These are phyloP conservation scores for Lasiodiplodia gonubiensis DNA, from an alignment of 2,329 filamentous ascomycete species.

Conservation along the genomic window DNA sequence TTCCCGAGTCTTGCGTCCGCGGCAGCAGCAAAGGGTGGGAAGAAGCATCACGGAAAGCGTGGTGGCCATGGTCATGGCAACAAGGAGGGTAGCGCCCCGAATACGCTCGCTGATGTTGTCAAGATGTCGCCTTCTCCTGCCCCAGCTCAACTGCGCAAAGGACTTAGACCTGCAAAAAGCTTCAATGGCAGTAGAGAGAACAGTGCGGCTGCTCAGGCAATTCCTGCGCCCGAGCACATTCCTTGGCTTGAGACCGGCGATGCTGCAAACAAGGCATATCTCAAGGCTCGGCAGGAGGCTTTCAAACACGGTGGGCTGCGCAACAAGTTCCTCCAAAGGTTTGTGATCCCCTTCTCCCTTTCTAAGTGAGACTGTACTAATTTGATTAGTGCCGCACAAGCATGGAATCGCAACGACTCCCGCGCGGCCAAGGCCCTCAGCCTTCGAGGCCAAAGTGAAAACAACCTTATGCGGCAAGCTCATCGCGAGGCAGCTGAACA, in stretches of 20 bases:
- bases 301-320: constrained; percentile 96
- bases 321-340: constrained; percentile 98
- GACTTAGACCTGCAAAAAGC: constrained; percentile 68
- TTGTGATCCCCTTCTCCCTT: constrained; percentile 30
- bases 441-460: constrained; percentile 92
- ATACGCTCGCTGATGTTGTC: constrained; percentile 89
- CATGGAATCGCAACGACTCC: constrained; percentile 97
- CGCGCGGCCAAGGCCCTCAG: constrained; percentile 94
- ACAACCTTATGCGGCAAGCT: constrained; percentile 95
- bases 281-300: constrained; percentile 92
- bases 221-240: constrained; percentile 86
- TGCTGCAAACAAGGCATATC: constrained; percentile 87
- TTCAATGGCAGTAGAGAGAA: constrained; percentile 73
- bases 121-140: constrained; percentile 91
- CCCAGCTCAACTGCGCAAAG: constrained; percentile 65
- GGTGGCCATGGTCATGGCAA: constrained; percentile 74
- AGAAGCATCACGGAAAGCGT: constrained; percentile 92
- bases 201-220: constrained; percentile 79
- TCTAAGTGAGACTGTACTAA: neutral
- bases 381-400: constrained; percentile 79
- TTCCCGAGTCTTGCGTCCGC: constrained; percentile 88
- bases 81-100: constrained; percentile 60
- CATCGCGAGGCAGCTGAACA: constrained; percentile 91
- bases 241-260: constrained; percentile 96
- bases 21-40: constrained; percentile 72